These are phyloP conservation scores for Saccharomycopsis guyanensis DNA, from an alignment of 805 yeast species.

Conservation along the genomic window DNA sequence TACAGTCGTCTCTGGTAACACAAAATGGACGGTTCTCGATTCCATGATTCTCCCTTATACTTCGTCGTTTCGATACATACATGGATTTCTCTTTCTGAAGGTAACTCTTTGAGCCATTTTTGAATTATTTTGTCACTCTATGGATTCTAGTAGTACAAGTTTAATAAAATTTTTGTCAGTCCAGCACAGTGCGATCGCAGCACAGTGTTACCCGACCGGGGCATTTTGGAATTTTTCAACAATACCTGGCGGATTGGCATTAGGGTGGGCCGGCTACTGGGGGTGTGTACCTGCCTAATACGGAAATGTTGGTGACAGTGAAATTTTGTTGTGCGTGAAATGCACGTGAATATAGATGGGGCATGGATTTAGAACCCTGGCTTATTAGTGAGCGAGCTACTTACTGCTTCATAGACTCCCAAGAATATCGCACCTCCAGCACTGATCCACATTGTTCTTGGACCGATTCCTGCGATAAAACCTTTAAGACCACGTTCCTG, in stretches of 20 bases:
- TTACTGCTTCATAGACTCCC: constrained; percentile 82
- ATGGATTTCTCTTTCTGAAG: constrained; percentile 98
- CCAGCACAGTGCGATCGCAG: no score
- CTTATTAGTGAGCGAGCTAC: no score
- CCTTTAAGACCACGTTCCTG: constrained; percentile 67
- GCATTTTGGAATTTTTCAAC: no score
- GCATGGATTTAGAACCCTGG: no score
- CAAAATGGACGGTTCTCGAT: no score
- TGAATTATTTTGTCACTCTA: constrained; percentile 14
- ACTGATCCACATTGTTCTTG: constrained; percentile 95
- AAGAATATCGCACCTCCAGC: constrained; percentile 97
- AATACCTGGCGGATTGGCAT: no score
- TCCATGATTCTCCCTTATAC: no score
- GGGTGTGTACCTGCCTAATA: background rate
- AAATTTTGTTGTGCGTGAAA: no score
- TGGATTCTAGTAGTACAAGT: background rate
- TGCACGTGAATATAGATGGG: no score
- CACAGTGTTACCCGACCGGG: no score
- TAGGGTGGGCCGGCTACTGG: no score
- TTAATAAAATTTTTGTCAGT: background rate
- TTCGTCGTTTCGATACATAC: constrained; percentile 48
- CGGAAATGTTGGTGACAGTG: background rate
- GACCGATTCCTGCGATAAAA: constrained; percentile 82
- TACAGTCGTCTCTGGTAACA: no score
- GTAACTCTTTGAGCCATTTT: constrained; percentile 99